Evolutionary conservation across 768 basidiomycete species (phyloP), one percentile per base, ranked within the genome.

Genomic region (Podaxis mareebaensis): DNA sequence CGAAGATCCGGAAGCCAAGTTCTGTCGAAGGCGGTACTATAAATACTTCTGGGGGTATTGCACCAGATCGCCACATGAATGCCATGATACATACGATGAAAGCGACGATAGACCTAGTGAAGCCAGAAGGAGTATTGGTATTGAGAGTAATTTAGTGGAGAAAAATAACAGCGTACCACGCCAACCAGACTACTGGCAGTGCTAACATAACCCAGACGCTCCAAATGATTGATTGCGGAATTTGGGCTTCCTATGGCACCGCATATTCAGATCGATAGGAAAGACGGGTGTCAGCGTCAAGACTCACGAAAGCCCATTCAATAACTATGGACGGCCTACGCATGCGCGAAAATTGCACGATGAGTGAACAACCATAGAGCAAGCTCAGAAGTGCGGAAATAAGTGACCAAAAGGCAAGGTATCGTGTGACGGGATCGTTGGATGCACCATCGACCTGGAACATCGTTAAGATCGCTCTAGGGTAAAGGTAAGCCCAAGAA

Each of bases 171-270:
- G 59, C 71, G 20, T 58, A 84, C 85, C 86, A 89, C 3, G 85
- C 77, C 40, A 88, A 79, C 85, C 86, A 88, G 20, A 87, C 67
- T 1, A 78, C 83, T 0, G 87, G 87, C 75, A 86, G 79, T 0
- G 85, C 83, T 24, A 89, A 75, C n/a, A 88, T 63, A 1, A 88
- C 81, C 85, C 87, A 87, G 17, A 88, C 82, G 61, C 88, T 89
- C 87, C 88, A 78, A 67, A 71, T 74, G 17, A 72, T 68, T 3
- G 57, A 22, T 20, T 65, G 67, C 0, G 67, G 64, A 36, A 67
- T 73, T 42, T 81, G 79, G 2, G 86, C 82, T 67, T 88, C 86
- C 85, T 86, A 60, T 13, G 42, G 28, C 46, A 22, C 2, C 4
- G 13, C 56, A 20, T 20, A 4, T 20, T 12, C 15, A 2, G 20